A percentile compares a stretch with the other conserved stretches of the same genome.
Evolutionary conservation across 768 basidiomycete genomes (phyloP).

Genomic region (Tremella mesenterica): DNA sequence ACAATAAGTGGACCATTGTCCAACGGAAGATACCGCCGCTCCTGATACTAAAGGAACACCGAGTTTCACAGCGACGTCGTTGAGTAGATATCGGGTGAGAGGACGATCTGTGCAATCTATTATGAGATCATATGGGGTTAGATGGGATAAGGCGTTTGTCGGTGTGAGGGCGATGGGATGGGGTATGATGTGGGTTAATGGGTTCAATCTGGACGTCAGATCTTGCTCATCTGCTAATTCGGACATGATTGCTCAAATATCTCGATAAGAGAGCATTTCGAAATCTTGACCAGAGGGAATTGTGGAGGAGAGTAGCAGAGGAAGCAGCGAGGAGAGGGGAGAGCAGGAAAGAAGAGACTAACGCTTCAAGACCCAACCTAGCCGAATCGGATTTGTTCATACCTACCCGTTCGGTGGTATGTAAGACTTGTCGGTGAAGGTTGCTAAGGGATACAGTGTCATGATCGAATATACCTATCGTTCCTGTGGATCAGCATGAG

Average conservation of each 20-base stretch:
- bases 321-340: no score
- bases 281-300: neutral
- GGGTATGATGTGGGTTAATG: slow-evolving; percentile 55
- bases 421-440: slow-evolving; percentile 86
- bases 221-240: neutral
- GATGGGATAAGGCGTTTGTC: slow-evolving; percentile 52
- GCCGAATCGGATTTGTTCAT: slow-evolving; percentile 76
- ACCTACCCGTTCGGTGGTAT: slow-evolving; percentile 62
- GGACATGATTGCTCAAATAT: neutral
- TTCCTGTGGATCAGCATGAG: slow-evolving; percentile 50
- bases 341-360: slow-evolving; percentile 17
- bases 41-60: slow-evolving; percentile 81
- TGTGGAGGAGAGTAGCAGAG: neutral
- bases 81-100: slow-evolving; percentile 83
- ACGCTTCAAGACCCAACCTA: slow-evolving; percentile 61
- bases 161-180: slow-evolving; percentile 51
- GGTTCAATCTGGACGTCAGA: slow-evolving; percentile 54
- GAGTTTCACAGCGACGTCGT: slow-evolving; percentile 68
- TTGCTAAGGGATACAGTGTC: slow-evolving; percentile 83
- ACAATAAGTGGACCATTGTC: slow-evolving; percentile 45
- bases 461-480: slow-evolving; percentile 77
- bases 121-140: slow-evolving; percentile 62
- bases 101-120: slow-evolving; percentile 94
- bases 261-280: neutral
- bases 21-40: slow-evolving; percentile 58